Base-by-base conservation (phyloP, 2,329 filamentous ascomycete genomes). In the Microdochium trichocladiopsis region DNA sequence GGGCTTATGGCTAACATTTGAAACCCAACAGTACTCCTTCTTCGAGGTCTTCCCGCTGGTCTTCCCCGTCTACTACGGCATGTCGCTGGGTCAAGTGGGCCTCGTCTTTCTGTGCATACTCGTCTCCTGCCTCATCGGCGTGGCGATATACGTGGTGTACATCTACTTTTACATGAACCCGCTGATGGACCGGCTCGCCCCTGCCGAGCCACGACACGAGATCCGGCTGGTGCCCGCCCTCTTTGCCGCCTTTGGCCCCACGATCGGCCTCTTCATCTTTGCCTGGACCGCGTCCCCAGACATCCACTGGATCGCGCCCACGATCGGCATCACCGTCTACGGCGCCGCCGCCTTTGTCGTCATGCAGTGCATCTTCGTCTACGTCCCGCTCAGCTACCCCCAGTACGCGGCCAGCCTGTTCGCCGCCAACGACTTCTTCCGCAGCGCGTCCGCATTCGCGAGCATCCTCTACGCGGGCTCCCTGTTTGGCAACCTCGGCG, bases 1-100 rank as follows among this genome's bases (percentile, higher is more conserved):
- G n/a, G n/a, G n/a, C n/a, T n/a, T n/a, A n/a, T n/a, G 5, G 6
- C 36, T 41, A 12, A 12, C 36, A 41, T 18, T 6, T 41, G 10
- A 18, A 41, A 12, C n/a, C 10, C 36, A 41, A 16, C 36, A 41
- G 69, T 82, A 82, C 60, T 76, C 72, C 43, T 86, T 78, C 68
- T 87, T 87, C 61, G 83, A 86, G 60, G 78, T 78, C n/a, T 86
- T 87, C 64, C 82, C 83, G 3, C 69, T 84, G 14, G 81, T 86
- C 52, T 87, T 83, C 63, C 73, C 75, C 2, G 72, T 72, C 37
- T 69, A 76, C 60, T 87, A 87, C 66, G 65, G 69, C 61, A 84
- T 87, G 75, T 77, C 72, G 53, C 66, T 79, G 2, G 81, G 82
- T 28, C 63, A 82, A 56, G 68, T 79, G 55, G 81, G 82, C 25